Conservation (phyloP, 805 yeast genomes). For the Zygoascus flipseniorum region DNA sequence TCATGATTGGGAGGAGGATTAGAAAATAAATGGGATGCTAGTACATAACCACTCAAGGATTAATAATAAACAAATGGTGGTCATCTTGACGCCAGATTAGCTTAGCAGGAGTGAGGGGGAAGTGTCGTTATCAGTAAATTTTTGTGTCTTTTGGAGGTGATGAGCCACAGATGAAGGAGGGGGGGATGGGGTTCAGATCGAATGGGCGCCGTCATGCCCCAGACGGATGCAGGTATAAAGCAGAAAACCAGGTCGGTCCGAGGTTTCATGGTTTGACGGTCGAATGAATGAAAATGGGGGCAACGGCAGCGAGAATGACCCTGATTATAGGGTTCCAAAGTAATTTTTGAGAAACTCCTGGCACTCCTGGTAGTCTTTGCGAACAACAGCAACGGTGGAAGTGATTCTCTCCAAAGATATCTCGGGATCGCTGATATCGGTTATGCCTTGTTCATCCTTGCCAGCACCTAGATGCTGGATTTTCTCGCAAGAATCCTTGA, state of each 20-base stretch:
- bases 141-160: too few species aligned
- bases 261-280: not conserved
- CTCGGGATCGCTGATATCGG: constrained; percentile 22
- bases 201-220: not conserved
- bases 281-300: too few species aligned
- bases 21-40: not conserved
- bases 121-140: too few species aligned
- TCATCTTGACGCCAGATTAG: too few species aligned
- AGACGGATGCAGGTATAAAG: not conserved
- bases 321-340: constrained; percentile 14
- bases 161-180: too few species aligned
- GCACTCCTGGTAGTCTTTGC: constrained; percentile 29
- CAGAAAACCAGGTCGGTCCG: not conserved
- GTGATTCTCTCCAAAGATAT: constrained; percentile 27
- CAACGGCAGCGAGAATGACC: too few species aligned
- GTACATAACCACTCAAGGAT: too few species aligned
- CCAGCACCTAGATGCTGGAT: constrained; percentile 82
- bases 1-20: not conserved
- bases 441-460: constrained; percentile 29
- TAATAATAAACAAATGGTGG: too few species aligned
- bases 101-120: too few species aligned
- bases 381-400: constrained; percentile 22
- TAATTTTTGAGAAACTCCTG: constrained; percentile 22
- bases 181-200: too few species aligned
- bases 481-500: constrained; percentile 83